Conservation (phyloP, 164 flowering plant species). For the Chloranthus sessilifolius region DNA sequence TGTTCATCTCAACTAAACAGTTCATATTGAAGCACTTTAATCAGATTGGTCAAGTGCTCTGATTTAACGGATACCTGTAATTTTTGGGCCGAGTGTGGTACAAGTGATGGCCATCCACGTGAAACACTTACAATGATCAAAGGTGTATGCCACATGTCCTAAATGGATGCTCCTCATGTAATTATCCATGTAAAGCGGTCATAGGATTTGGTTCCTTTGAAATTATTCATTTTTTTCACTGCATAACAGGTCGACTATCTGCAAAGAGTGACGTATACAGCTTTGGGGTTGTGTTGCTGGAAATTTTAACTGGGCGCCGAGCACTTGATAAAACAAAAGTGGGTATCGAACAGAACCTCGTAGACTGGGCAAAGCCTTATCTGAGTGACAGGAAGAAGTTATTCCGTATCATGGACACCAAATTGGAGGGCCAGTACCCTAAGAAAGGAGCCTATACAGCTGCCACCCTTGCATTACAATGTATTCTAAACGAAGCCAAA, state of each 20-base stretch:
- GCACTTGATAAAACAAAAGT: conserved; percentile 41
- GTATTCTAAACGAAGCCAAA: conserved; percentile 47
- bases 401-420: conserved; percentile 56
- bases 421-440: conserved; percentile 55
- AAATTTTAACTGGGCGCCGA: conserved; percentile 50
- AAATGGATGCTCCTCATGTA: no score
- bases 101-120: no score
- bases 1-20: no score
- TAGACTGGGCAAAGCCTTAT: conserved; percentile 52
- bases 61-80: no score
- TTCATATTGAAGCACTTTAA: no score
- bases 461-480: conserved; percentile 58
- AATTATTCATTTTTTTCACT: neutral
- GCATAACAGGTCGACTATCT: conserved; percentile 41
- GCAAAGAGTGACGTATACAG: conserved; percentile 51
- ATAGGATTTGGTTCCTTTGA: no score
- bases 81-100: no score
- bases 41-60: no score
- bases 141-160: no score
- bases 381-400: conserved; percentile 22
- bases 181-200: no score
- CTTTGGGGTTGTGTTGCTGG: conserved; percentile 65
- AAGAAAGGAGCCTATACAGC: conserved; percentile 60
- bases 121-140: no score
- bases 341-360: conserved; percentile 39